Base-by-base conservation (phyloP, 345 rosid species). In the Trapa incisa region DNA sequence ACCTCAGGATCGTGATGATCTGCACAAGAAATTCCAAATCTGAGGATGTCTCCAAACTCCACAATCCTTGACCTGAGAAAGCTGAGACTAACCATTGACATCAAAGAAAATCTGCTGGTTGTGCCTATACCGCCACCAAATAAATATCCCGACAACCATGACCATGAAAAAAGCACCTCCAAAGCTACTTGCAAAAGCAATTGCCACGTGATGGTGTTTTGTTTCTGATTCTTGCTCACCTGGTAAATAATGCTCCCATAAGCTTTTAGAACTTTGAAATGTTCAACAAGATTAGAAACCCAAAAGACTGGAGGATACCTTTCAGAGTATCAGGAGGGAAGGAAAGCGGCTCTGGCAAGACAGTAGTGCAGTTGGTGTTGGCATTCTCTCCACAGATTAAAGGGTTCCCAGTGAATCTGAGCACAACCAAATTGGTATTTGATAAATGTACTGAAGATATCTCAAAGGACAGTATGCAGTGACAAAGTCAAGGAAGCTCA, bases 31-130 rank as follows among this genome's bases (percentile, higher is more conserved):
- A 68, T 53, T 70, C 6, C 36, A 65, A 32, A 37, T 29, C n/a
- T 71, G 17, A 66, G 67, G 52, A 72, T 66, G 64, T 41, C 7
- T 41, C 43, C 43, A 41, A 41, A 8, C 43, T 41, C 6, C 43
- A 41, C 7, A 41, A 8, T 41, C 43, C 43, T 41, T 41, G 43
- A 41, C 42, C 42, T 3, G 43, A 41, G 43, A 41, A 8, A 41
- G 43, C 4, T 10, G 12, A 58, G 67, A 76, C 86, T 72, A 72
- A 95, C 99, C 99, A 78, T 95, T 89, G 68, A 95, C 96, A 61
- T 91, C 99, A 73, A 95, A 91, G 86, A 95, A 95, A 67, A 95
- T 88, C 75, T 91, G 98, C 76, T 91, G 86, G 82, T 91, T 95
- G 71, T 65, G 87, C 39, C 98, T 77, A 61, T 89, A 89, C 75